These are phyloP conservation scores for Rhynchospora tenuis DNA, from an alignment of 176 grass and related monocot species.

Conservation along the genomic window DNA sequence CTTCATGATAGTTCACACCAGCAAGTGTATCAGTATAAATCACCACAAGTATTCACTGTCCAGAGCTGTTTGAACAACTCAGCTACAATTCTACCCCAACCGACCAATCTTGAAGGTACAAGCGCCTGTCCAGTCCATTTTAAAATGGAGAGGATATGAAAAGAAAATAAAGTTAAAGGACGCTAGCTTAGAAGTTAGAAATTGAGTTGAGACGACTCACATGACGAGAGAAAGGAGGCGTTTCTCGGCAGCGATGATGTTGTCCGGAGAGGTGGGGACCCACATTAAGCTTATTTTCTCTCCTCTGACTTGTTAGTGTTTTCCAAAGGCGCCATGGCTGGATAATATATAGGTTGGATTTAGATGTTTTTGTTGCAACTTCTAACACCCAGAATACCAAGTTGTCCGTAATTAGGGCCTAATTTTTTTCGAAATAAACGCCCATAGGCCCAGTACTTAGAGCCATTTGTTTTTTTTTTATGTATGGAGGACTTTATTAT, in stretches of 20 bases:
- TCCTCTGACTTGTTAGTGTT: constrained; percentile 22
- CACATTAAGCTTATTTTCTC: constrained; percentile 27
- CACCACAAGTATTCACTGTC: no score
- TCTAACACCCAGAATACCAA: no score
- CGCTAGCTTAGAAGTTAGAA: no score
- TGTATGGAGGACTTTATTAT: no score
- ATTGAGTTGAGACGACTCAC: constrained; percentile 11
- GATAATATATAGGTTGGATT: not conserved
- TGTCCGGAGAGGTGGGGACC: constrained; percentile 42
- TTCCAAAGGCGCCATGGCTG: not conserved
- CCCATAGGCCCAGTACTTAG: no score
- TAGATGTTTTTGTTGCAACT: not conserved
- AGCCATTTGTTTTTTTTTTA: no score
- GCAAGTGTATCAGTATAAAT: no score
- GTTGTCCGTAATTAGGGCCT: no score
- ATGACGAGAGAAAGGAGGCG: constrained; percentile 34
- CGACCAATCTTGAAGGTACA: no score
- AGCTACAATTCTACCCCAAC: not conserved
- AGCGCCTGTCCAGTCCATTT: not conserved
- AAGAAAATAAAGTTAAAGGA: not conserved
- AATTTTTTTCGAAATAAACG: no score
- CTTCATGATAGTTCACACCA: no score
- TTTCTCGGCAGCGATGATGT: constrained; percentile 41
- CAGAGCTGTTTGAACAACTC: not conserved
- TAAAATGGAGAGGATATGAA: not conserved